Evolutionary conservation across 805 yeast genomes (phyloP), one percentile per base, ranked within the genome.

Genomic region (Phaffomyces antillensis): DNA sequence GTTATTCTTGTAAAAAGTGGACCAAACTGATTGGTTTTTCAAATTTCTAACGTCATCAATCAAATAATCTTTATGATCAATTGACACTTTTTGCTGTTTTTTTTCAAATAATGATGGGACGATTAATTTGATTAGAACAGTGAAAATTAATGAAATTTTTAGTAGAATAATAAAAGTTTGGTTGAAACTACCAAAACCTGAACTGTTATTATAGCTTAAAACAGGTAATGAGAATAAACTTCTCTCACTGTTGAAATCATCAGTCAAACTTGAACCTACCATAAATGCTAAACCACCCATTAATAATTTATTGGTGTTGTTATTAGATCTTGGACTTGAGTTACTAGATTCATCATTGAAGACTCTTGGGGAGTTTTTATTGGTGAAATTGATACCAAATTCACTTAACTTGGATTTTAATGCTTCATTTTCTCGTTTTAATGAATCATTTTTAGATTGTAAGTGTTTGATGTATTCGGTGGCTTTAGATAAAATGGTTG

Each of bases 401-500:
- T 44, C 43, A 17, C 24, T 58, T 15, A 63, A 44, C 46, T 55
- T 53, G 2, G 49, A 49, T 50, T 62, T 66, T 33, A 75, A 52
- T 5, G 61, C 57, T 15, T 66, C 66, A 52, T 80, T 81, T 53
- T 79, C 81, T 24, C 62, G 62, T 44, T 55, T 65, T 50, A 81
- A 68, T 2, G 59, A 41, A 2, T 71, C 76, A 54, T 81, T 81
- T 55, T 81, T 83, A 49, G 63, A 61, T 52, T 85, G 89, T 60
- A 85, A 68, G 61, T 84, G 90, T 52, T 75, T 77, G 51, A 85
- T 84, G 56, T 85, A 85, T 60, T 85, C 93, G 4, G 85, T 79
- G 1, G 91, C 86, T 55, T 85, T 85, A 25, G 84, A 70, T 48
- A 85, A 66, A 40, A 85, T 83, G 15, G 86, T 79, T 3, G 91